Evolutionary conservation across 768 basidiomycete species (phyloP), one percentile per base, ranked within the genome.

Genomic region (Chiua virens): DNA sequence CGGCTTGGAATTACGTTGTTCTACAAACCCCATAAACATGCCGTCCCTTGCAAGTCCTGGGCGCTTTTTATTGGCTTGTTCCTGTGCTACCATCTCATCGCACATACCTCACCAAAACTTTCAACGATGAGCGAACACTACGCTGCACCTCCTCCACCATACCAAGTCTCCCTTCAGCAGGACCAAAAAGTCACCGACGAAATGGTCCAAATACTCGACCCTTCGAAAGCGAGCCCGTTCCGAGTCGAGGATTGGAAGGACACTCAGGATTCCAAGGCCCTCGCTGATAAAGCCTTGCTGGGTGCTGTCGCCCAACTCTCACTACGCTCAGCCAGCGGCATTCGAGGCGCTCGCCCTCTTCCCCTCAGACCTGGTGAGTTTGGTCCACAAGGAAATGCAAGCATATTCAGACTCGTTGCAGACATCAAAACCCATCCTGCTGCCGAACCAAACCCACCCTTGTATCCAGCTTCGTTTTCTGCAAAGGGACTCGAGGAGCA

Each of bases 101-200:
- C 17, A 17, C 30, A 30, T 30, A 6, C 5, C 30, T 30, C 30
- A 1, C 30, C 30, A 30, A 14, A 10, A 5, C 45, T 25, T n/a
- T 34, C 35, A 41, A 40, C 18, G 51, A 69, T 71, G 68, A 58
- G 40, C 52, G 48, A 69, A 14, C 50, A 23, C 20, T 66, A 59
- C 42, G 44, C 61, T 4, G 73, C 69, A 2, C 69, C 68, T 3
- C 77, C 76, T 1, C 76, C 76, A 1, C 65, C 76, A 1, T 78
- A 78, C 62, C 68, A 76, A 44, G 53, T 62, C 47, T 70, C 72
- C 10, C 60, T 72, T 20, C 61, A 69, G 37, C 80, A 77, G 42
- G 81, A 86, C 62, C 76, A 71, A 42, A 86, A 84, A 66, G 68
- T 78, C 37, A 61, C 73, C 3, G 66, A 68, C 42, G 42, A 54